phyloP scores from a whole-genome alignment of 371 early-diverging fungal species.

The Apophysomyces sp. region DNA sequence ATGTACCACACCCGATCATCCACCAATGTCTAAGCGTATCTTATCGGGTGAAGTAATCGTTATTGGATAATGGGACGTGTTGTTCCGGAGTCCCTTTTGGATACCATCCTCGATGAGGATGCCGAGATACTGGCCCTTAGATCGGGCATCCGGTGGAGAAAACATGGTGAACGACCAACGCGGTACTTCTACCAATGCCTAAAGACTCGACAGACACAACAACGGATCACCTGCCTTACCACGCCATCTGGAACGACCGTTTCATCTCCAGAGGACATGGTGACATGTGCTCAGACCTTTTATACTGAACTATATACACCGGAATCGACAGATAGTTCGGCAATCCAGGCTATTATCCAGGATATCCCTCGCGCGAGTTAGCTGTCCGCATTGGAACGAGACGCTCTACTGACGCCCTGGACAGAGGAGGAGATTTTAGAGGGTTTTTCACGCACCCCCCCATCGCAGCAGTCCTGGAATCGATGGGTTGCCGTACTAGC shows the following conservation, averaged over 20 bases:
- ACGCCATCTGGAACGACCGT: not conserved
- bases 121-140: not conserved
- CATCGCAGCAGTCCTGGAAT: constrained; percentile 9
- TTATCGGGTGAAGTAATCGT: no score
- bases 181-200: not conserved
- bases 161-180: not conserved
- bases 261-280: not conserved
- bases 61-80: no score
- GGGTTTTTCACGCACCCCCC: not conserved
- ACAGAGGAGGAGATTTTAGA: not conserved
- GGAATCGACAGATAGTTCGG: not conserved
- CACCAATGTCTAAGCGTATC: no score
- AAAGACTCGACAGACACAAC: not conserved
- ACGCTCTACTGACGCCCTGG: not conserved
- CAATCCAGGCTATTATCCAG: not conserved
- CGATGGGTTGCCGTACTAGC: constrained; percentile 17
- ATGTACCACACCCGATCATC: no score
- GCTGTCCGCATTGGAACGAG: not conserved
- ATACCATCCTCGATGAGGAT: not conserved
- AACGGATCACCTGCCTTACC: not conserved
- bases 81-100: not conserved
- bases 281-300: not conserved
- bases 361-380: not conserved
- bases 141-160: not conserved
- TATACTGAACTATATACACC: not conserved